Evolutionary conservation across 805 yeast species (phyloP).

Genomic region (Sugiyamaella qingdaonensis): DNA sequence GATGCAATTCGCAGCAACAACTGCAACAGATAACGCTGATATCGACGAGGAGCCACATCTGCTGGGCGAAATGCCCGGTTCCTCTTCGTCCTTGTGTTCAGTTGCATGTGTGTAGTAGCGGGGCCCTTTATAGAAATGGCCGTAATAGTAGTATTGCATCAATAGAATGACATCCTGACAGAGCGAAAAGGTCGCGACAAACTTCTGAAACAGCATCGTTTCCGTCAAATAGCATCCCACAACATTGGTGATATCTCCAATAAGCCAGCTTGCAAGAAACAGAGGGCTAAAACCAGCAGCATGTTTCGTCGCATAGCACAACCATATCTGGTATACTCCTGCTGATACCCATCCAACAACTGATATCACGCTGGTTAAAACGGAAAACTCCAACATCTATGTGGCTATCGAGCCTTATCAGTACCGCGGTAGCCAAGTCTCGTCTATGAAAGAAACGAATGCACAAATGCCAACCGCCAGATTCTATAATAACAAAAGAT

Average conservation of each 20-base stretch:
- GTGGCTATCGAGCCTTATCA: background rate
- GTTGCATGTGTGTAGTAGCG: background rate
- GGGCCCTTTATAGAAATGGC: constrained; percentile 11
- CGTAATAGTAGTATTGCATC: constrained; percentile 27
- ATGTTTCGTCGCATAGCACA: constrained; percentile 24
- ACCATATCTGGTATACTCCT: constrained; percentile 29
- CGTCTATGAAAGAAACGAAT: too few relatives aligned
- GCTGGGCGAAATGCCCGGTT: background rate
- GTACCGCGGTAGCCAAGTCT: background rate
- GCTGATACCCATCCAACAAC: constrained; percentile 30
- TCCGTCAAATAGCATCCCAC: constrained; percentile 30
- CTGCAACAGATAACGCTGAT: constrained; percentile 1
- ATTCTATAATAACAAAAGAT: background rate
- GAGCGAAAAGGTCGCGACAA: constrained; percentile 25
- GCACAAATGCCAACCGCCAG: constrained; percentile 13
- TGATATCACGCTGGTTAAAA: constrained; percentile 23
- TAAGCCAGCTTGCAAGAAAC: constrained; percentile 29
- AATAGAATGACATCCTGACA: constrained; percentile 24
- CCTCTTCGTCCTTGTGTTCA: constrained; percentile 1
- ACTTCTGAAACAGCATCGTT: constrained; percentile 30
- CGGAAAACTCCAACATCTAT: constrained; percentile 15
- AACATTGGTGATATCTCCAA: constrained; percentile 31
- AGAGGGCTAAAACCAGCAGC: constrained; percentile 30
- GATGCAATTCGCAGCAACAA: constrained; percentile 4
- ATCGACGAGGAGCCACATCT: background rate